Conservation (phyloP, 768 basidiomycete species). For the Phanerochaete sordida region DNA sequence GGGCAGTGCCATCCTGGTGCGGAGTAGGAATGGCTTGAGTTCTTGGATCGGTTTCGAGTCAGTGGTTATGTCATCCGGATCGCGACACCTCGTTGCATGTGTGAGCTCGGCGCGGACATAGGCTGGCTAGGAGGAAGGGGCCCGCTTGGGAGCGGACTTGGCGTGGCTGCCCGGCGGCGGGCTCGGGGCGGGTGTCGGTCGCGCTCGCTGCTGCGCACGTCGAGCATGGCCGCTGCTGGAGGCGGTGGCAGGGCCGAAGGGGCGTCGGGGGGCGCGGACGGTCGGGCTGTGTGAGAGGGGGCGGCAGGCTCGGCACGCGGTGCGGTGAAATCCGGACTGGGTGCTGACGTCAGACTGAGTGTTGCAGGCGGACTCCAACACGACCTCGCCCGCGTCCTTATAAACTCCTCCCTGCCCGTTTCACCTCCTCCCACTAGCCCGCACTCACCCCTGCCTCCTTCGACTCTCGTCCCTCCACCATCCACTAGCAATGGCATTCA, state of each 20-base stretch:
- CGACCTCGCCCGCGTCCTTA: slow-evolving; percentile 1
- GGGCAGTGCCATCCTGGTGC: neutral
- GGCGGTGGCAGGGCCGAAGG: neutral
- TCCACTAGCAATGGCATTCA: slow-evolving; percentile 55
- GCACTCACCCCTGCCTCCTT: neutral
- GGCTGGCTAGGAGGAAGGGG: neutral
- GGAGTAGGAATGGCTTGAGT: slow-evolving; percentile 2
- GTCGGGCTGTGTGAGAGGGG: neutral
- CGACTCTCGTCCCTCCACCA: slow-evolving; percentile 8
- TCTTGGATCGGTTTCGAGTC: neutral
- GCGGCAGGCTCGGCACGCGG: slow-evolving; percentile 1
- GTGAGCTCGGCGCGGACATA: neutral
- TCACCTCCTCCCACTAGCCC: slow-evolving; percentile 1
- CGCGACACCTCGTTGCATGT: neutral
- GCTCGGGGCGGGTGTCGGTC: neutral
- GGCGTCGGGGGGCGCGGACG: neutral
- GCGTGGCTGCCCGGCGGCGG: neutral
- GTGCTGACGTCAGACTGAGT: slow-evolving; percentile 9
- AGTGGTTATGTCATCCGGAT: slow-evolving; percentile 1
- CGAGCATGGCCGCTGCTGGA: neutral
- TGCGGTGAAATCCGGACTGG: neutral
- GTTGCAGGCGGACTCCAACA: neutral
- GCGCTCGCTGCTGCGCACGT: neutral
- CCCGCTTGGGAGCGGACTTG: neutral
- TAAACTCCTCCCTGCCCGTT: neutral